Base-by-base conservation (phyloP, 768 basidiomycete species). In the Neoboletus subvelutipes region DNA sequence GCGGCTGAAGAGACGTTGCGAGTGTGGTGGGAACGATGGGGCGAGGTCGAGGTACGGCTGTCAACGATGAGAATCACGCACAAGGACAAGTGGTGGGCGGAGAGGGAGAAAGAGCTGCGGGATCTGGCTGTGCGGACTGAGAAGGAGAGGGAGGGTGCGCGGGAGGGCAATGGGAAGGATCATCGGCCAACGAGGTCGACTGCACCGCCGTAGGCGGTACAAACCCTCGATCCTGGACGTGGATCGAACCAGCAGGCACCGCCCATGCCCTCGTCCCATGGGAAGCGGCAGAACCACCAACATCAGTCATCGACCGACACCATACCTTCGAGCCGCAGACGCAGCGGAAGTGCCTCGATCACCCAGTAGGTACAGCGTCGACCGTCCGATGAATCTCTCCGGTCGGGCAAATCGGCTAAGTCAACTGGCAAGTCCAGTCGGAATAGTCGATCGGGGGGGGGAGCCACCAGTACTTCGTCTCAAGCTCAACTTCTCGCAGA, bases 1-100 rank as follows among this genome's bases (percentile, higher is more conserved):
- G 86, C 84, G 8, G 79, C 79, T 6, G 79, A 78, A 10, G 90
- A 92, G 75, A 92, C 91, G 22, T 65, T 85, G 28, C 76, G 76
- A 0, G 87, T 91, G 11, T 93, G 91, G 90, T 76, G 78, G 66
- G 75, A 76, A 39, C 75, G 91, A 17, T 92, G 84, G 83, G 75
- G 68, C 13, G 87, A 88, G 40, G 86, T 90, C 39, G 85, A 86
- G 59, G 77, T 71, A 33, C 71, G 77, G 3, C 60, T 85, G 43
- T 41, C 67, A 62, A 17, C 72, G 82, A 59, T 71, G 68, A 65
- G 74, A 54, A 53, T 78, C 52, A 63, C 72, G n/a, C 73, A 54
- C 39, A 71, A 67, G 37, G 68, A 72, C 37, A 77, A 75, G 54
- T 71, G 73, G 62, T 74, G 74, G 64, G 55, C 62, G 4, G 72